Evolutionary conservation across 208 protist species (phyloP), one percentile per base, ranked within the genome.

Genomic region (Wallacemonas sp.): DNA sequence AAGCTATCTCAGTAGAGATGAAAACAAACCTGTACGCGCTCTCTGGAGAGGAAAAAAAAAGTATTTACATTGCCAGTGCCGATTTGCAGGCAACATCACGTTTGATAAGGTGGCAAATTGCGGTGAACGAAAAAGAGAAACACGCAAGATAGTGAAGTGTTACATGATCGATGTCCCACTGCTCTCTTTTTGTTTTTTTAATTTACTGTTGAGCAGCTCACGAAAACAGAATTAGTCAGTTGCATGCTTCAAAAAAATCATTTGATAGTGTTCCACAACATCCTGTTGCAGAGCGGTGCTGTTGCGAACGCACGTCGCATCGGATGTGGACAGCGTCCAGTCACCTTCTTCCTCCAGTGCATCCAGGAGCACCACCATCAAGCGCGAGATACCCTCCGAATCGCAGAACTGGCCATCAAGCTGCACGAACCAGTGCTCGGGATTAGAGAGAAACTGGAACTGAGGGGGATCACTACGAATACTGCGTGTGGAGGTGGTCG

Each of bases 341-440:
- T 81, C 85, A 2, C 91, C 91, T 36, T 96, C 91, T 61, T 90
- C 81, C 75, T 94, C 87, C 51, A 96, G 62, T 2, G 88, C 84
- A 55, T 96, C 88, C n/a, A 96, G 68, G 11, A 96, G 66, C 67
- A 91, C 66, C 24, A 96, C 75, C 72, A 93, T 90, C 46, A 96
- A 45, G 19, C 82, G 79, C 11, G 87, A 93, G 46, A 91, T 80
- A 22, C 86, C 91, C 8, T 91, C 80, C 1, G 72, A 28, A 70
- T 96, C 91, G 66, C 86, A 96, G 54, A 89, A 93, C 62, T 94
- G 87, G 0, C 84, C 79, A 44, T 90, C 82, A 8, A 96, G 75
- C 55, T 85, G 87, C 9, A 94, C 77, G 49, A 75, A 82, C 91
- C 91, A 96, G 58, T 94, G 87, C 33, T 90, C 83, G 39, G 87